Evolutionary conservation across 768 basidiomycete genomes (phyloP).

Genomic region (Russula dissimulans): DNA sequence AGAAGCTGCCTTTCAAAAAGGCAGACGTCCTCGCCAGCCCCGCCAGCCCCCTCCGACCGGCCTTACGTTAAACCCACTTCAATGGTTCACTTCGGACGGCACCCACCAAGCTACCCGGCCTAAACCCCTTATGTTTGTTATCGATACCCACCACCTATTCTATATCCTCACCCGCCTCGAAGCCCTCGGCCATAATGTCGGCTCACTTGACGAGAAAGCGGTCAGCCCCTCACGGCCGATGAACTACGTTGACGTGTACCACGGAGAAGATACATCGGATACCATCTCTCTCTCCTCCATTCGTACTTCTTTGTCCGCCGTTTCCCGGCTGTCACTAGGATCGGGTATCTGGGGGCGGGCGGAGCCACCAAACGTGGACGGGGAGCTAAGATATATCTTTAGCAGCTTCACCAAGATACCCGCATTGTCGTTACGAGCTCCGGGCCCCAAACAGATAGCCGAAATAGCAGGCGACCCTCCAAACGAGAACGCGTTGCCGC

Average conservation of each 20-base stretch:
- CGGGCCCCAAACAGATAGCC: constrained; percentile 52
- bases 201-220: constrained; percentile 69
- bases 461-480: constrained; percentile 65
- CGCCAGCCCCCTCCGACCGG: constrained; percentile 23
- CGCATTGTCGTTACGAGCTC: constrained; percentile 57
- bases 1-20: constrained; percentile 44
- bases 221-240: constrained; percentile 68
- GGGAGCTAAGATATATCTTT: constrained; percentile 78
- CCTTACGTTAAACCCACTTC: constrained; percentile 49
- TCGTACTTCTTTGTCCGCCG: constrained; percentile 64
- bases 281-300: constrained; percentile 66
- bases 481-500: constrained; percentile 64
- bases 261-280: constrained; percentile 55
- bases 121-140: constrained; percentile 54
- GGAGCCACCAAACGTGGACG: constrained; percentile 50
- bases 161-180: constrained; percentile 84
- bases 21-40: constrained; percentile 34
- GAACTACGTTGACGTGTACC: constrained; percentile 57
- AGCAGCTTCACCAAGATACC: constrained; percentile 88
- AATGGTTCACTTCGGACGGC: constrained; percentile 42
- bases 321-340: constrained; percentile 68
- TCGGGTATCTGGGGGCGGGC: constrained; percentile 61
- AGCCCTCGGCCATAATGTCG: constrained; percentile 65
- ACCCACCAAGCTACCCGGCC: constrained; percentile 27
- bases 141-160: constrained; percentile 79